These are phyloP conservation scores for Cunninghamia lanceolata DNA, from an alignment of 75 land plant species.

Conservation along the genomic window DNA sequence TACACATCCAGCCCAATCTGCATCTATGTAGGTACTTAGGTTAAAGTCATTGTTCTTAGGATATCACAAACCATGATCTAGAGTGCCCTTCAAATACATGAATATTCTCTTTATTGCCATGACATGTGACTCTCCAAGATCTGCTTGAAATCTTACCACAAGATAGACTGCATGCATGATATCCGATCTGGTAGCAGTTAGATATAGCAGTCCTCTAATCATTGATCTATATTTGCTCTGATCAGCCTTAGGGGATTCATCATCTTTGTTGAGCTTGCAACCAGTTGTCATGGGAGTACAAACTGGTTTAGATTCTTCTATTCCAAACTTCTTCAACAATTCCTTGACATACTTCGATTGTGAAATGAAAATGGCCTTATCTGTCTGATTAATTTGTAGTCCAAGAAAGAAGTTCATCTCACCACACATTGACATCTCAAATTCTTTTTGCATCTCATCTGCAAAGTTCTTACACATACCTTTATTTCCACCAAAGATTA, in stretches of 20 bases:
- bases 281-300: neutral
- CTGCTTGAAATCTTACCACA: neutral
- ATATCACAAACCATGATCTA: neutral
- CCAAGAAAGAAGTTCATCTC: neutral
- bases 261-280: neutral
- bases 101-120: neutral
- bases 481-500: neutral
- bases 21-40: neutral
- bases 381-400: neutral
- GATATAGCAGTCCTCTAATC: neutral
- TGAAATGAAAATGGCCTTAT: neutral
- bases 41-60: neutral
- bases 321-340: neutral
- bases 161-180: neutral
- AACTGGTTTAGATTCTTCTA: neutral
- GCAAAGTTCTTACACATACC: neutral
- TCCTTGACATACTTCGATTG: neutral
- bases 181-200: neutral
- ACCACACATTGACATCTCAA: neutral
- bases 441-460: neutral
- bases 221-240: neutral
- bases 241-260: neutral
- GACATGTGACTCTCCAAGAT: neutral
- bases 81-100: neutral
- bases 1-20: neutral